Evolutionary conservation across 2,329 filamentous ascomycete species (phyloP).

Genomic region (Colletotrichum acutatum): DNA sequence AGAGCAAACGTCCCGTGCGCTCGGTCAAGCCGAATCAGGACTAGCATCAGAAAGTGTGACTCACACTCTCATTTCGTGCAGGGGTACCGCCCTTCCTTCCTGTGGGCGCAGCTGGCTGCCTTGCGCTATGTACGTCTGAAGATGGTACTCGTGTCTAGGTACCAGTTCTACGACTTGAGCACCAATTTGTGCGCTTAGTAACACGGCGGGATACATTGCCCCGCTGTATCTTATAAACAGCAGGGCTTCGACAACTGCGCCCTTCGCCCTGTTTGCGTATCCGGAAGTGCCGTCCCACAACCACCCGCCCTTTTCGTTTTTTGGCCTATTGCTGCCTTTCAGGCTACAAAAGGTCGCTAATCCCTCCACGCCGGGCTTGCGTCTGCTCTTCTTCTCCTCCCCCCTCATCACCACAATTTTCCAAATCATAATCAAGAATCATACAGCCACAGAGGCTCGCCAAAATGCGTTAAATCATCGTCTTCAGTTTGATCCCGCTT

Average conservation of each 20-base stretch:
- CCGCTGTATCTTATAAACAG: neutral
- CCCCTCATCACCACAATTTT: slow-evolving; percentile 59
- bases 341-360: slow-evolving; percentile 33
- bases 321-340: slow-evolving; percentile 20
- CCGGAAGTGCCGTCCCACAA: neutral
- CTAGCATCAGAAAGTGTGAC: slow-evolving; percentile 24
- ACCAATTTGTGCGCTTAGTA: neutral
- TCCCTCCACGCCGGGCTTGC: slow-evolving; percentile 39
- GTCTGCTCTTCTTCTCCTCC: slow-evolving; percentile 43
- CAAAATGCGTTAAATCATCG: slow-evolving; percentile 30
- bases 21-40: neutral
- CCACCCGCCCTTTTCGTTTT: neutral
- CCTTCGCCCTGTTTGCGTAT: neutral
- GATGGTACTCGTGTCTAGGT: neutral
- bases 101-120: neutral
- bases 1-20: neutral
- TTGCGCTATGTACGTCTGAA: slow-evolving; percentile 36
- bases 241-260: slow-evolving; percentile 13
- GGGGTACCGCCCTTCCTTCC: neutral
- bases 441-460: neutral
- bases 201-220: neutral
- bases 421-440: neutral
- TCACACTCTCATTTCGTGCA: slow-evolving; percentile 21
- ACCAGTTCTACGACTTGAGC: too few relatives aligned
- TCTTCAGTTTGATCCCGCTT: slow-evolving; percentile 6